Evolutionary conservation across 2,329 filamentous ascomycete genomes (phyloP).

Genomic region (Colletotrichum sp.): DNA sequence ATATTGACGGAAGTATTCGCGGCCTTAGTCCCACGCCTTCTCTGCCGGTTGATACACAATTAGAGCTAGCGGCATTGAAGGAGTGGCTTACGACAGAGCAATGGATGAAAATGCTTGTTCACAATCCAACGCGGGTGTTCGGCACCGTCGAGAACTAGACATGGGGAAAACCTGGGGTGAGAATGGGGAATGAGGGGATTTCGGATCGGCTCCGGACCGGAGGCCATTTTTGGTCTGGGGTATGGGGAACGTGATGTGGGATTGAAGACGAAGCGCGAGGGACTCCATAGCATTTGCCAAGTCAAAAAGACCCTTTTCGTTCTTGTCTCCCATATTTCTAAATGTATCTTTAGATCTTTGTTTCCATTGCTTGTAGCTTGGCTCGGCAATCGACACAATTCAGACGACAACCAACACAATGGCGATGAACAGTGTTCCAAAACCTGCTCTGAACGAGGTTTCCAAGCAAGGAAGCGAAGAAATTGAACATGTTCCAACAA

Average conservation of each 20-base stretch:
- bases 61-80: not conserved
- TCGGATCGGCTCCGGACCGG: not conserved
- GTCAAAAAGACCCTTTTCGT: not conserved
- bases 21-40: not conserved
- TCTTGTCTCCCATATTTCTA: not conserved
- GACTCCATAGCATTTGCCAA: not conserved
- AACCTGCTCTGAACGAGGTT: not conserved
- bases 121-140: not conserved
- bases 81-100: not conserved
- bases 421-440: not conserved
- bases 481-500: not conserved
- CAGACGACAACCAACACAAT: not conserved
- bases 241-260: not conserved
- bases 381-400: not conserved
- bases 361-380: not conserved
- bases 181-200: not conserved
- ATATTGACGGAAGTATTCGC: not conserved
- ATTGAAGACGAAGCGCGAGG: not conserved
- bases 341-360: not conserved
- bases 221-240: not conserved
- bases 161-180: not conserved
- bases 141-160: not conserved
- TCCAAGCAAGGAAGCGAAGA: not conserved
- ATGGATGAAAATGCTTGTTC: not conserved
- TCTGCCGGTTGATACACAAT: not conserved